Evolutionary conservation across 805 yeast species (phyloP).

Genomic region (Saturnispora saitoi): DNA sequence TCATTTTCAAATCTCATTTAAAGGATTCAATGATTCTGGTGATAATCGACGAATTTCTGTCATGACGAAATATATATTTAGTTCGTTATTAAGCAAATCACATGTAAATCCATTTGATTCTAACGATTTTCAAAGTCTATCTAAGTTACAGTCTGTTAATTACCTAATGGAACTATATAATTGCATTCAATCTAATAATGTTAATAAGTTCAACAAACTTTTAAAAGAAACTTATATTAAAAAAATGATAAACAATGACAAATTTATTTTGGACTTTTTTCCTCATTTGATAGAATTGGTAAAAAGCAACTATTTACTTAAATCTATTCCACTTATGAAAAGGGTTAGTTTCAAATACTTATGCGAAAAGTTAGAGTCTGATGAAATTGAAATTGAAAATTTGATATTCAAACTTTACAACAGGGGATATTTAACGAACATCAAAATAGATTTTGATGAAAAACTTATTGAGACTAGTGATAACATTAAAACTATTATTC

Average conservation of each 20-base stretch:
- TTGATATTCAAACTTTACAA: conserved; percentile 21
- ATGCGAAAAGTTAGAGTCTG: conserved; percentile 16
- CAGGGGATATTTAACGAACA: conserved; percentile 18
- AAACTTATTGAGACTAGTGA: conserved; percentile 13
- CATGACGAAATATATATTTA: conserved; percentile 52
- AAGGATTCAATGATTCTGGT: conserved; percentile 46
- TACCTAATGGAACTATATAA: conserved; percentile 23
- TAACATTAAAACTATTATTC: neutral
- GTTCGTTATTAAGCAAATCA: conserved; percentile 53
- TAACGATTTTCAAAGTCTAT: conserved; percentile 47
- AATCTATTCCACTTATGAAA: conserved; percentile 18
- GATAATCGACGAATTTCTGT: conserved; percentile 48
- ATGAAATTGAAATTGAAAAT: conserved; percentile 15
- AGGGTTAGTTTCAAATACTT: conserved; percentile 18
- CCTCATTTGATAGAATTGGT: conserved; percentile 22
- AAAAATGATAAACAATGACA: conserved; percentile 11
- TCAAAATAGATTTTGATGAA: conserved; percentile 22
- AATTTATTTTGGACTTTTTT: conserved; percentile 18
- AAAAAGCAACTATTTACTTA: conserved; percentile 18
- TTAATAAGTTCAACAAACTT: conserved; percentile 18
- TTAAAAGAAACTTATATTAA: conserved; percentile 7
- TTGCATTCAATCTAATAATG: conserved; percentile 21
- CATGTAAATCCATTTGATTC: conserved; percentile 66
- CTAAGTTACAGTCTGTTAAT: conserved; percentile 15
- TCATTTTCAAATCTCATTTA: conserved; percentile 42